Percentiles rank a stretch among this genome's conserved stretches.
Evolutionary conservation across 2,329 filamentous ascomycete species (phyloP).

Genomic region (Aspergillus persii): DNA sequence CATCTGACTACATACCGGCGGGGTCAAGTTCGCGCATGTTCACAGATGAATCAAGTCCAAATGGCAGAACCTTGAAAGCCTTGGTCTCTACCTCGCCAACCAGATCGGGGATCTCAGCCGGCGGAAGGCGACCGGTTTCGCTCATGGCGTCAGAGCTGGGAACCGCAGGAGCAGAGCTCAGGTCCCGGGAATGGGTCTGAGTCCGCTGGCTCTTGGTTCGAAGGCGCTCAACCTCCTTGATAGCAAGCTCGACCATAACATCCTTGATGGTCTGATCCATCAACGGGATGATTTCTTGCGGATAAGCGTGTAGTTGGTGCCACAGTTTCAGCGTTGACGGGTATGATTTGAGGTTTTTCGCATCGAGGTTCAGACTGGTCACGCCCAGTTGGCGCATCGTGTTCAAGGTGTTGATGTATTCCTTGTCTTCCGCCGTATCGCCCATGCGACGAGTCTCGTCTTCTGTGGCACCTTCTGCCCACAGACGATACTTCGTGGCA

Average conservation of each 20-base stretch:
- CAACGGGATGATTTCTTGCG: constrained; percentile 90
- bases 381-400: constrained; percentile 87
- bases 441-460: constrained; percentile 67
- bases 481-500: constrained; percentile 89
- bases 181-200: constrained; percentile 49
- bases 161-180: constrained; percentile 72
- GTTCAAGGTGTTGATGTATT: constrained; percentile 81
- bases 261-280: constrained; percentile 97
- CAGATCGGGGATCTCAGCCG: constrained; percentile 62
- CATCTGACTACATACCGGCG: constrained; percentile 54
- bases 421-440: constrained; percentile 70
- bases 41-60: constrained; percentile 79
- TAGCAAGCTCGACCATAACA: constrained; percentile 84
- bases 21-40: constrained; percentile 95
- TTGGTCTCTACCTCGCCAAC: constrained; percentile 74
- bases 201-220: constrained; percentile 54
- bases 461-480: constrained; percentile 77
- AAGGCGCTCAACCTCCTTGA: constrained; percentile 71
- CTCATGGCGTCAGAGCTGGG: constrained; percentile 73
- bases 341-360: constrained; percentile 86
- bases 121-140: constrained; percentile 33
- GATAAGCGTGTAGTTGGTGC: constrained; percentile 92
- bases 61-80: constrained; percentile 83
- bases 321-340: constrained; percentile 90
- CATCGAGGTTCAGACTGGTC: constrained; percentile 81